These are phyloP conservation scores for Phylloporus scabripes DNA, from an alignment of 768 basidiomycete genomes.

Conservation along the genomic window DNA sequence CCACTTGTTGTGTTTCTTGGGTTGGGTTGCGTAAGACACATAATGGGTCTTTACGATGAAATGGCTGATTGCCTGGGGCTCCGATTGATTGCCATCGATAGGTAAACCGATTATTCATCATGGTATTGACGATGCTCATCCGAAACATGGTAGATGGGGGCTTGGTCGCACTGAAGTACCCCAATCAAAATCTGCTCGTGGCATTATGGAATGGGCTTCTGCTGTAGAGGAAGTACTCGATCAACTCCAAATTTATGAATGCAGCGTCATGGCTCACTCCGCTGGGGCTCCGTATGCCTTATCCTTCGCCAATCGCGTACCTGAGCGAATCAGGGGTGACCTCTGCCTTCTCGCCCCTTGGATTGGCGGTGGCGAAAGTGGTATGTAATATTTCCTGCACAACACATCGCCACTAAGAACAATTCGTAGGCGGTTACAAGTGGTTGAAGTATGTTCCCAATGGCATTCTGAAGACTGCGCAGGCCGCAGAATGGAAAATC, in stretches of 20 bases:
- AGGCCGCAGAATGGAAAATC: slow-evolving; percentile 95
- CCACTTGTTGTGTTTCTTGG: slow-evolving; percentile 93
- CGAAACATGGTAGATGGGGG: slow-evolving; percentile 65
- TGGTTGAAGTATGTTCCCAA: slow-evolving; percentile 97
- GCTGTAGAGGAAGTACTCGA: slow-evolving; percentile 91
- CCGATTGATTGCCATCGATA: slow-evolving; percentile 89
- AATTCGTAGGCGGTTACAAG: slow-evolving; percentile 68
- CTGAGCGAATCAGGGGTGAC: slow-evolving; percentile 73
- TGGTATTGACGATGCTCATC: slow-evolving; percentile 10
- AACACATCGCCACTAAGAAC: slow-evolving; percentile 10
- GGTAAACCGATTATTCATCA: slow-evolving; percentile 41
- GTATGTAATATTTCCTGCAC: slow-evolving; percentile 41
- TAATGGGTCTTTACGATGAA: slow-evolving; percentile 95
- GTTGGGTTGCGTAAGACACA: slow-evolving; percentile 88
- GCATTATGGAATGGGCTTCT: slow-evolving; percentile 85
- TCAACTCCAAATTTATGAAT: slow-evolving; percentile 66
- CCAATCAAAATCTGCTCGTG: slow-evolving; percentile 60
- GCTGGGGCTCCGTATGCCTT: slow-evolving; percentile 94
- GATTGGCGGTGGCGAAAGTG: slow-evolving; percentile 87
- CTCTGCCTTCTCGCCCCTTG: slow-evolving; percentile 91
- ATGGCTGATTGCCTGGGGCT: slow-evolving; percentile 86
- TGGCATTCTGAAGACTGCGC: slow-evolving; percentile 87
- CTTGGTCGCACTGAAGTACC: slow-evolving; percentile 77
- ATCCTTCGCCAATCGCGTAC: slow-evolving; percentile 74
- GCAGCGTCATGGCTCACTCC: slow-evolving; percentile 91